Evolutionary conservation across 345 rosid species (phyloP).

Genomic region (Cardiospermum halicacabum): DNA sequence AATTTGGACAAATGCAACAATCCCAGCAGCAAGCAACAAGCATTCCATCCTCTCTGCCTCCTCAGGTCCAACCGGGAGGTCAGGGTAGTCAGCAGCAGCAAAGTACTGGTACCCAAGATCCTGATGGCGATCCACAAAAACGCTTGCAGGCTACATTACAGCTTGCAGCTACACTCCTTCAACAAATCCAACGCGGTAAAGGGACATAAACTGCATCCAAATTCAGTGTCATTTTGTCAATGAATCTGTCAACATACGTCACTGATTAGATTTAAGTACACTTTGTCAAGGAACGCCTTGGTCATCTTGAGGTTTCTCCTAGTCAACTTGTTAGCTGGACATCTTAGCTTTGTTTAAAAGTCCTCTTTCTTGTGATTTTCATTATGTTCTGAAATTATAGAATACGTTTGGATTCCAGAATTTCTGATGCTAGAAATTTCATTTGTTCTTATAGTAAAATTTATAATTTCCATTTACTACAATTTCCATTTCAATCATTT

Average conservation of each 20-base stretch:
- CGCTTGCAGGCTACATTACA: conserved; percentile 90
- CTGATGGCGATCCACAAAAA: conserved; percentile 76
- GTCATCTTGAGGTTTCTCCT: background rate
- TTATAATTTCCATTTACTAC: too few species aligned
- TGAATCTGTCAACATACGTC: background rate
- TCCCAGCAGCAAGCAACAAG: conserved; percentile 29
- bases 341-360: background rate
- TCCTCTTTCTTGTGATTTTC: background rate
- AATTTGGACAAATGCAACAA: conserved; percentile 42
- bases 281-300: background rate
- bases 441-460: too few species aligned
- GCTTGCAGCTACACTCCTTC: conserved; percentile 93
- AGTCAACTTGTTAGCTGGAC: background rate
- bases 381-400: background rate
- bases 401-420: background rate
- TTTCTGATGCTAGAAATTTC: background rate
- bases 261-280: background rate
- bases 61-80: conserved; percentile 27
- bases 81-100: conserved; percentile 36
- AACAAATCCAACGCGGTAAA: conserved; percentile 87
- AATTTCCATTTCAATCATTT: too few species aligned
- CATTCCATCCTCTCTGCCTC: conserved; percentile 15
- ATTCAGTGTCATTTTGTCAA: background rate
- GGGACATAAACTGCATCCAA: conserved; percentile 30
- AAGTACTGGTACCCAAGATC: conserved; percentile 36